These are phyloP conservation scores for Candolleomyces eurysporus DNA, from an alignment of 768 basidiomycete genomes.

Conservation along the genomic window DNA sequence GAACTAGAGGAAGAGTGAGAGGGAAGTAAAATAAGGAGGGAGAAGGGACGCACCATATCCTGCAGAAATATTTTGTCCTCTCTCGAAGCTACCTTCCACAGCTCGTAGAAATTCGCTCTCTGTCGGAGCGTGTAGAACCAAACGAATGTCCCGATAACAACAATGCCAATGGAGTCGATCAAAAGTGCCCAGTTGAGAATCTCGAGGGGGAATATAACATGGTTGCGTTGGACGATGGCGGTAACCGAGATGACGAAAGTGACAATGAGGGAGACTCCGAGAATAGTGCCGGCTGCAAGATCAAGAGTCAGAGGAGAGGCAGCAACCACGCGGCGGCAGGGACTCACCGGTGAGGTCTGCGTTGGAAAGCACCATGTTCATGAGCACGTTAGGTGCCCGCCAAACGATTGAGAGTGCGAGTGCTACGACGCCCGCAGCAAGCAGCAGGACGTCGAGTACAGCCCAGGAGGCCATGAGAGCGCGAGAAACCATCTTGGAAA, in stretches of 20 bases:
- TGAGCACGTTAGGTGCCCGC: conserved; percentile 63
- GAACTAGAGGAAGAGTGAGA: conserved; percentile 44
- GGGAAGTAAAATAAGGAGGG: neutral
- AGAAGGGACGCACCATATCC: conserved; percentile 54
- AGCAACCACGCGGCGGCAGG: neutral
- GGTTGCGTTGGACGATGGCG: conserved; percentile 68
- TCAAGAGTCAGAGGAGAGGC: neutral
- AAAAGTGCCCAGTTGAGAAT: conserved; percentile 77
- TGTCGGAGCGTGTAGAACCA: conserved; percentile 84
- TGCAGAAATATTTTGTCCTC: conserved; percentile 60
- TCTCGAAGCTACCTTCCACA: conserved; percentile 49
- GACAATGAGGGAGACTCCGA: conserved; percentile 64
- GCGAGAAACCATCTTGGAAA: conserved; percentile 64
- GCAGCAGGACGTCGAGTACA: conserved; percentile 65
- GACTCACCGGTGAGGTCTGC: conserved; percentile 59
- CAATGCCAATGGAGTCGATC: conserved; percentile 55
- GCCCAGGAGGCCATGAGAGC: conserved; percentile 70
- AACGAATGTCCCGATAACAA: conserved; percentile 66
- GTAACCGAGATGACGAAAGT: conserved; percentile 72
- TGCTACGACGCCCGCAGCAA: conserved; percentile 65
- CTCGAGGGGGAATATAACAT: conserved; percentile 67
- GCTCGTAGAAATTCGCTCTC: conserved; percentile 58
- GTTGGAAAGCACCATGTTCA: conserved; percentile 67
- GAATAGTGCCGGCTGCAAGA: conserved; percentile 59
- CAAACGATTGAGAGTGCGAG: conserved; percentile 71